Percentiles rank a stretch among this genome's conserved stretches.
Conservation (phyloP, 352 stramenopile genomes). For the Phytophthora aleatoria region DNA sequence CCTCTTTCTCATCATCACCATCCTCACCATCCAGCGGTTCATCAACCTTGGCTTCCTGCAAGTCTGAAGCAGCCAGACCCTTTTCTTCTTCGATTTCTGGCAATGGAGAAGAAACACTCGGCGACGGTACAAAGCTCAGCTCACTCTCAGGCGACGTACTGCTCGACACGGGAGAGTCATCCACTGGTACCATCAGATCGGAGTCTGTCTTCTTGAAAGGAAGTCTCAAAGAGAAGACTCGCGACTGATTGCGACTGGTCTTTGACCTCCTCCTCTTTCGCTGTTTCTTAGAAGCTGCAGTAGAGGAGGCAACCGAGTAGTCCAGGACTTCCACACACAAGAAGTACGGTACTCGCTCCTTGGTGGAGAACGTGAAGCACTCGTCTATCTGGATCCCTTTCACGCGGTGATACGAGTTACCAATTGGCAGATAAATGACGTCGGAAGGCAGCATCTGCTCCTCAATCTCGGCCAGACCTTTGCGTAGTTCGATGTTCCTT, state of each 20-base stretch:
- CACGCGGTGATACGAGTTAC: slow-evolving; percentile 76
- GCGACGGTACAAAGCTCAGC: slow-evolving; percentile 31
- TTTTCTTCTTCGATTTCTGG: slow-evolving; percentile 35
- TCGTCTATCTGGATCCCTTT: slow-evolving; percentile 76
- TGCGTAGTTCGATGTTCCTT: slow-evolving; percentile 55
- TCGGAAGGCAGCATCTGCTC: slow-evolving; percentile 65
- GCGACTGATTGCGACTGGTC: slow-evolving; percentile 31
- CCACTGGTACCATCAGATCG: slow-evolving; percentile 12
- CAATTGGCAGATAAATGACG: slow-evolving; percentile 81
- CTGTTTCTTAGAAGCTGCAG: slow-evolving; percentile 27
- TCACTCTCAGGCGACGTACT: slow-evolving; percentile 32
- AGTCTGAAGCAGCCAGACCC: neutral
- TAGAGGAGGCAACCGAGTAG: slow-evolving; percentile 43
- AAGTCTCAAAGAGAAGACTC: slow-evolving; percentile 54
- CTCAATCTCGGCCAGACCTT: slow-evolving; percentile 54
- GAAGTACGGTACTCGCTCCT: slow-evolving; percentile 85
- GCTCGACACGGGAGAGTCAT: slow-evolving; percentile 34
- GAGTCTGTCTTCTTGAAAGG: slow-evolving; percentile 51
- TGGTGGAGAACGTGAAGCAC: slow-evolving; percentile 85
- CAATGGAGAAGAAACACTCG: slow-evolving; percentile 27
- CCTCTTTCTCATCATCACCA: slow-evolving; percentile 56
- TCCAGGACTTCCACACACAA: slow-evolving; percentile 84
- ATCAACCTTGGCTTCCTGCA: neutral
- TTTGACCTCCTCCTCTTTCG: slow-evolving; percentile 36
- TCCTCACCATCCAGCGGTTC: slow-evolving; percentile 50